Evolutionary conservation across 2,329 filamentous ascomycete species (phyloP).

Genomic region (Massarina eburnea): DNA sequence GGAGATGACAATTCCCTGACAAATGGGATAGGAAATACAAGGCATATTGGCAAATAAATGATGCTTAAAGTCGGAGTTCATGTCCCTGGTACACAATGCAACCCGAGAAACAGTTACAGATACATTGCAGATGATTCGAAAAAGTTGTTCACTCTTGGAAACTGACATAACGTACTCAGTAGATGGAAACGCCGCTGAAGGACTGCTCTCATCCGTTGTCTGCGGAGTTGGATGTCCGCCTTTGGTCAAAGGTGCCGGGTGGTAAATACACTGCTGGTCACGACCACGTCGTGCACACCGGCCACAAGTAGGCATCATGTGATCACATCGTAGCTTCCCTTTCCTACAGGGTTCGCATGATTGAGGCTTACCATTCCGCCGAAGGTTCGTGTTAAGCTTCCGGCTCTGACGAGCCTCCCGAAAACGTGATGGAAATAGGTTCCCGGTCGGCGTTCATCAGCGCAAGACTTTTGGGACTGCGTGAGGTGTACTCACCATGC

Average conservation of each 20-base stretch:
- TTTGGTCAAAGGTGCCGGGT: conserved; percentile 40
- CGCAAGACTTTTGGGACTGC: neutral
- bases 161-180: conserved; percentile 3
- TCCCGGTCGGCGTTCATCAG: conserved; percentile 20
- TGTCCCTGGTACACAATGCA: no score
- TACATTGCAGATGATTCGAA: no score
- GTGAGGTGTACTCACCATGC: neutral
- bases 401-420: conserved; percentile 28
- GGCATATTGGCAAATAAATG: no score
- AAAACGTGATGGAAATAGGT: conserved; percentile 31
- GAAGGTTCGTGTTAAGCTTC: conserved; percentile 28
- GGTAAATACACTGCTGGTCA: conserved; percentile 36
- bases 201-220: conserved; percentile 12
- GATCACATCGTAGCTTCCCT: conserved; percentile 40
- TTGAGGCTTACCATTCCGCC: conserved; percentile 43
- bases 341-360: conserved; percentile 42
- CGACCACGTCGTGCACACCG: conserved; percentile 33
- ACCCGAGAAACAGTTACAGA: no score
- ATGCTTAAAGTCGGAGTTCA: no score
- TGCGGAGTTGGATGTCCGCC: conserved; percentile 16
- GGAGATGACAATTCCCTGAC: no score
- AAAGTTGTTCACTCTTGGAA: no score
- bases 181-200: conserved; percentile 5
- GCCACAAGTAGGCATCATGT: conserved; percentile 38
- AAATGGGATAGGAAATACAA: no score